These are phyloP conservation scores for Camptophora hylomeconis DNA, from an alignment of 2,329 filamentous ascomycete species.

Conservation along the genomic window DNA sequence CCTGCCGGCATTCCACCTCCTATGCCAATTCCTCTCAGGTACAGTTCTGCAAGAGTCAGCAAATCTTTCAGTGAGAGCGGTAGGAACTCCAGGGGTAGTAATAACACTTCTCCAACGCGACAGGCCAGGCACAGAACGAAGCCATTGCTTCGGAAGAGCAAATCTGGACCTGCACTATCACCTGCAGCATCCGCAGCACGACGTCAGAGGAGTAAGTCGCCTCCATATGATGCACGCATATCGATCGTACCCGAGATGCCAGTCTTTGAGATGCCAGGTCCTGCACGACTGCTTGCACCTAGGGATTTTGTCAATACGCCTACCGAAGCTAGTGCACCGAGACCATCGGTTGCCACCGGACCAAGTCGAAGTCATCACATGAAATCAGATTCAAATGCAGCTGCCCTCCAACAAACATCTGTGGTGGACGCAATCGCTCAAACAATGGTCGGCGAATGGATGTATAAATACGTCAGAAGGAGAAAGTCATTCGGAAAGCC, in stretches of 20 bases:
- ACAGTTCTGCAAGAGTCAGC: constrained; percentile 68
- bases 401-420: constrained; percentile 53
- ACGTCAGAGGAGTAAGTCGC: constrained; percentile 34
- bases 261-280: constrained; percentile 20
- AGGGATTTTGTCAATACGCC: neutral
- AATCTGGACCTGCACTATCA: constrained; percentile 47
- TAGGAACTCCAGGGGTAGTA: constrained; percentile 58
- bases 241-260: constrained; percentile 19
- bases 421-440: constrained; percentile 95
- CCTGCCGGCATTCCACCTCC: too few species aligned
- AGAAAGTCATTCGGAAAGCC: constrained; percentile 80
- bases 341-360: constrained; percentile 17
- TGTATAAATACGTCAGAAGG: constrained; percentile 35
- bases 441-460: constrained; percentile 84
- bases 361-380: constrained; percentile 36
- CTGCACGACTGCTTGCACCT: constrained; percentile 1
- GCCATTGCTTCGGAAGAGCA: constrained; percentile 60
- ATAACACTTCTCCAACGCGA: constrained; percentile 40
- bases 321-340: constrained; percentile 14
- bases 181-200: constrained; percentile 23
- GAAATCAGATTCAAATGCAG: constrained; percentile 39
- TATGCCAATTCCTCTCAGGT: constrained; percentile 80
- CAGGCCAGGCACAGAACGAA: constrained; percentile 35
- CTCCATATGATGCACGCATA: constrained; percentile 19
- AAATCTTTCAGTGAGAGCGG: constrained; percentile 61